These are phyloP conservation scores for Boechera stricta DNA, from an alignment of 345 rosid species.

Conservation along the genomic window DNA sequence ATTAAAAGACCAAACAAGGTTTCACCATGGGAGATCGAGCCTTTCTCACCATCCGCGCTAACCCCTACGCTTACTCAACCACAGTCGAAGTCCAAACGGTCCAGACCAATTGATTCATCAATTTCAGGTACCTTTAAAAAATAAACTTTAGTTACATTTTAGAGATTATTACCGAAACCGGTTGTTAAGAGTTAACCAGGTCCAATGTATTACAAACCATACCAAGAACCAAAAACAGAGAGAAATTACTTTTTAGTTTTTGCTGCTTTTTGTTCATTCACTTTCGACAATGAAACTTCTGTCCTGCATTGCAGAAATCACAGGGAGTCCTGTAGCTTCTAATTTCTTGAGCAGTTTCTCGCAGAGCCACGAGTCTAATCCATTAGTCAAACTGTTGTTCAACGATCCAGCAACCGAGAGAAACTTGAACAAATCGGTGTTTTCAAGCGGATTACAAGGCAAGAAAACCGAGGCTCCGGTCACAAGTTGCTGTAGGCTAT, in stretches of 20 bases:
- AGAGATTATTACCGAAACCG: not conserved
- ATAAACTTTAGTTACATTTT: not conserved
- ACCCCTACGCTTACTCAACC: slow-evolving; percentile 50
- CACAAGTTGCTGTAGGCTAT: slow-evolving; percentile 58
- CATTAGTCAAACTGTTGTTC: slow-evolving; percentile 32
- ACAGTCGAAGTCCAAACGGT: slow-evolving; percentile 61
- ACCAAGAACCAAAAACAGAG: not conserved
- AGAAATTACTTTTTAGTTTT: not conserved
- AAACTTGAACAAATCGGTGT: slow-evolving; percentile 48
- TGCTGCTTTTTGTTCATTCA: not conserved
- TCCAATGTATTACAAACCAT: not conserved
- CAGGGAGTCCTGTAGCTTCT: slow-evolving; percentile 54
- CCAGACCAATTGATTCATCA: slow-evolving; percentile 54
- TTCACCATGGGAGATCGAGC: slow-evolving; percentile 87
- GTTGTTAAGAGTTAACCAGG: not conserved
- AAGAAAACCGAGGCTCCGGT: slow-evolving; percentile 48
- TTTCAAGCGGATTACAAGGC: slow-evolving; percentile 38
- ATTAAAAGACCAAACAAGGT: slow-evolving; percentile 76
- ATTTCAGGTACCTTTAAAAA: slow-evolving; percentile 49
- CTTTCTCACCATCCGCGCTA: slow-evolving; percentile 52
- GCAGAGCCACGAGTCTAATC: slow-evolving; percentile 50
- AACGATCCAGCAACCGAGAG: slow-evolving; percentile 50
- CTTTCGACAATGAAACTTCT: not conserved
- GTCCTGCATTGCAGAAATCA: slow-evolving; percentile 48
- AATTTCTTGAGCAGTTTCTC: slow-evolving; percentile 54